Base-by-base conservation (phyloP, 2,329 filamentous ascomycete species). In the Colletotrichum falcatum region DNA sequence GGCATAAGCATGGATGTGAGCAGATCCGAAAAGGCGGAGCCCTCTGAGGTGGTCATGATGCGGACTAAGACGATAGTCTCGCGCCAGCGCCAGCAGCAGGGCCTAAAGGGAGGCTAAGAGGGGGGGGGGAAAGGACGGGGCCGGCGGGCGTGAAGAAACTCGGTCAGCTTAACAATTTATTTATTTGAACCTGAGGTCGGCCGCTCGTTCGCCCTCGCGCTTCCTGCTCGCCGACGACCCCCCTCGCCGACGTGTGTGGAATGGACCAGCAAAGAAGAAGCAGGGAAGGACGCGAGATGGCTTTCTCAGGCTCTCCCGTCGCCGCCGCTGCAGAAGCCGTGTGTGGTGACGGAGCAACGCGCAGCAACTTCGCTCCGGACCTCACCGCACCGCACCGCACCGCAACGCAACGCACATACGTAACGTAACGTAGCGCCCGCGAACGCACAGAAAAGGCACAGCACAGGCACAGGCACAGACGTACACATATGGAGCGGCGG, bases 241-340 rank as follows among this genome's bases (percentile, higher is more conserved):
- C 18, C 54, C 37, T 11, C 18, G 20, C 7, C 33, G 44, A 37
- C 20, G 58, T 26, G 14, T 37, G 8, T 12, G n/a, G 20, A 23
- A 46, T 20, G 39, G 37, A 35, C 28, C 26, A 33, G 5, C 42
- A 12, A 37, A 14, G 16, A 20, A 33, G 18, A 7, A 16, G 20
- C 14, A 20, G 28, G 18, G 14, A 20, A 35, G 28, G 51, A 59
- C 9, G n/a, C n/a, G n/a, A 39, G 23, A 33, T 44, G 42, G n/a
- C 56, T 51, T 55, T 55, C 54, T 55, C n/a, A n/a, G n/a, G 54
- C 37, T 26, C 59, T 54, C 54, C 59, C 66, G n/a, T n/a, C n/a
- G n/a, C 61, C 48, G 61, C 63, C 61, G 66, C 56, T 70, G 63
- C 67, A 70, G 67, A 67, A 70, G 51, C n/a, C 67, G 67, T 66